Conservation (phyloP, 1,284 basidiomycete species). For the Vanrija sp. region DNA sequence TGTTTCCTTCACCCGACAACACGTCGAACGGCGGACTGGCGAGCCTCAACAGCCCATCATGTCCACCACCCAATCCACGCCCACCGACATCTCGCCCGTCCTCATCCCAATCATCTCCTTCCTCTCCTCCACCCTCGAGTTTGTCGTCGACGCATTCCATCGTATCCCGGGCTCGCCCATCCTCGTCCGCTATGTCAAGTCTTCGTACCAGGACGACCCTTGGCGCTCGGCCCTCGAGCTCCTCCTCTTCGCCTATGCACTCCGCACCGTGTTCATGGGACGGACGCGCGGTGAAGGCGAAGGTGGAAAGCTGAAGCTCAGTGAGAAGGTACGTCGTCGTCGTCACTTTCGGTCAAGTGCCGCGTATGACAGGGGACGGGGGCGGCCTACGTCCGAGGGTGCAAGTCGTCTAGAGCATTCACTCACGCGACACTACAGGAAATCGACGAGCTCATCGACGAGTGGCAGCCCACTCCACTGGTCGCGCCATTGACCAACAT, state of each 20-base stretch:
- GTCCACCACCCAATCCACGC: neutral
- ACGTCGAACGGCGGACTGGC: neutral
- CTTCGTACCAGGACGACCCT: constrained; percentile 80
- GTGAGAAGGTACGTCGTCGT: constrained; percentile 65
- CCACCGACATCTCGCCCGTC: constrained; percentile 36
- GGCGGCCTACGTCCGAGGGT: neutral
- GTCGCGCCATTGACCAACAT: constrained; percentile 55
- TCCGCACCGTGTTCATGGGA: constrained; percentile 82
- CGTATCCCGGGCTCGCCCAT: constrained; percentile 81
- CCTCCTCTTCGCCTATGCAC: constrained; percentile 80
- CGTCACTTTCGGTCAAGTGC: neutral
- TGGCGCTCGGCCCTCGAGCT: constrained; percentile 87
- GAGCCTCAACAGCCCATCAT: neutral
- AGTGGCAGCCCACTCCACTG: constrained; percentile 89
- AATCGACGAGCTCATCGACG: constrained; percentile 92
- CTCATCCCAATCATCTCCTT: constrained; percentile 37
- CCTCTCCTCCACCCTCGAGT: constrained; percentile 29
- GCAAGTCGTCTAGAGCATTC: neutral
- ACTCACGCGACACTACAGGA: constrained; percentile 58
- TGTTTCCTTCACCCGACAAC: too few species aligned
- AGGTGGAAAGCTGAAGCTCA: constrained; percentile 68
- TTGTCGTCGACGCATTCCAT: constrained; percentile 32
- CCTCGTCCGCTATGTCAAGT: constrained; percentile 80
- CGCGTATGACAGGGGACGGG: neutral
- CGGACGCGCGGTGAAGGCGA: constrained; percentile 79